Base-by-base conservation (phyloP, 306 rosid species). In the Ochetophila trinervis region DNA sequence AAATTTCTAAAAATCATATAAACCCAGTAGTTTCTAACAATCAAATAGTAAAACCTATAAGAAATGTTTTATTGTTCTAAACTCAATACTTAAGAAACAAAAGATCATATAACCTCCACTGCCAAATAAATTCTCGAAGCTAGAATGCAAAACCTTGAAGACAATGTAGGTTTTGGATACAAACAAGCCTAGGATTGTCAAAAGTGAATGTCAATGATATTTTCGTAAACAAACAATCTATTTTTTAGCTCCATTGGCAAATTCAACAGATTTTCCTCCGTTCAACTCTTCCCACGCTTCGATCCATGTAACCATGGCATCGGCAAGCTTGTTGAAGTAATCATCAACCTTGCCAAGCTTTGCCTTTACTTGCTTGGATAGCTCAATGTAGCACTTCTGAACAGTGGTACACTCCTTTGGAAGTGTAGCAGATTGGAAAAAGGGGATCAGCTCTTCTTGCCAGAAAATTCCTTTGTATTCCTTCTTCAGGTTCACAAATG, bases 401-500 rank as follows among this genome's bases (percentile, higher is more conserved):
- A 70, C 83, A n/a, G 87, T 78, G 48, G 81, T 78, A 78, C 95
- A 85, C 0, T 90, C 89, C 61, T 90, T 90, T 37, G 95, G 78
- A 35, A 90, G 80, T 27, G 80, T 70, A 9, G 80, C 84, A 51
- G 88, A 63, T 61, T 87, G 95, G 77, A 90, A 90, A 63, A 90
- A 90, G 35, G 95, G 97, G 65, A 90, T 76, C 69, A 90, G 56
- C 77, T 83, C 89, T 69, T 90, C 97, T 61, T 90, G 95, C 97
- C 97, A 90, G 83, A 68, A 85, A 60, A 90, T 83, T 48, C 97
- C 97, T 36, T 90, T 87, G 85, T 83, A 90, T 71, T 90, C 97
- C 72, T 87, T 90, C 79, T 76, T 90, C 0, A 90, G 91, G 78
- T 90, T 90, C 74, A 86, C 86, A 59, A 90, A 90, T 35, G 95